Conservation (phyloP, 1,284 basidiomycete species). For the Xerocomus minutiporus region DNA sequence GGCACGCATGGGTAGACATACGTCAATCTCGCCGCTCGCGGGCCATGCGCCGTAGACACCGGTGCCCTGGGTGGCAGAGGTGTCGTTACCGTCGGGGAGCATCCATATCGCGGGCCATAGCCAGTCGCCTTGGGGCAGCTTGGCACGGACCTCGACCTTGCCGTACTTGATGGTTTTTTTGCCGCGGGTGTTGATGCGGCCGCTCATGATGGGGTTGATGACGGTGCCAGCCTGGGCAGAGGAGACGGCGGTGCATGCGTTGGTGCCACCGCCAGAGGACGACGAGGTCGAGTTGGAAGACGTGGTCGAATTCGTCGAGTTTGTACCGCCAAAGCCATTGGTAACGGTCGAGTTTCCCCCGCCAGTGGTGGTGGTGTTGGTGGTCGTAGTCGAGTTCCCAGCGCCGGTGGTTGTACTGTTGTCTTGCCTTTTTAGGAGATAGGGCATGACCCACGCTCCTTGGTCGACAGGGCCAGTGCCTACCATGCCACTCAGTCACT, state of each 20-base stretch:
- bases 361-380: background rate
- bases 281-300: slow-evolving; percentile 26
- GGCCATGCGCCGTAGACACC: slow-evolving; percentile 74
- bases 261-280: slow-evolving; percentile 4
- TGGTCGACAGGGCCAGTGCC: slow-evolving; percentile 8
- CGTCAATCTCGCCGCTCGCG: slow-evolving; percentile 69
- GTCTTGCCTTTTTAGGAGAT: slow-evolving; percentile 26
- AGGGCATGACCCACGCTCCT: slow-evolving; percentile 15
- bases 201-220: slow-evolving; percentile 75
- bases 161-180: slow-evolving; percentile 64
- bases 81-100: slow-evolving; percentile 56
- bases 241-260: slow-evolving; percentile 49
- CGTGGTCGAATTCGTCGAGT: slow-evolving; percentile 28
- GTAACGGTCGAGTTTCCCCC: slow-evolving; percentile 29
- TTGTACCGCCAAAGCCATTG: slow-evolving; percentile 5
- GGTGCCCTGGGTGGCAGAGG: slow-evolving; percentile 16
- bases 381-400: background rate
- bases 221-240: slow-evolving; percentile 62
- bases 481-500: background rate
- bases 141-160: slow-evolving; percentile 60
- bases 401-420: background rate
- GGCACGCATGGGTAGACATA: slow-evolving; percentile 22
- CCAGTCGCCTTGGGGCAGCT: slow-evolving; percentile 52
- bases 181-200: slow-evolving; percentile 64
- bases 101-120: slow-evolving; percentile 86